Evolutionary conservation across 2,329 filamentous ascomycete genomes (phyloP), one percentile per base, ranked within the genome.

Genomic region (Passalora sequoiae): DNA sequence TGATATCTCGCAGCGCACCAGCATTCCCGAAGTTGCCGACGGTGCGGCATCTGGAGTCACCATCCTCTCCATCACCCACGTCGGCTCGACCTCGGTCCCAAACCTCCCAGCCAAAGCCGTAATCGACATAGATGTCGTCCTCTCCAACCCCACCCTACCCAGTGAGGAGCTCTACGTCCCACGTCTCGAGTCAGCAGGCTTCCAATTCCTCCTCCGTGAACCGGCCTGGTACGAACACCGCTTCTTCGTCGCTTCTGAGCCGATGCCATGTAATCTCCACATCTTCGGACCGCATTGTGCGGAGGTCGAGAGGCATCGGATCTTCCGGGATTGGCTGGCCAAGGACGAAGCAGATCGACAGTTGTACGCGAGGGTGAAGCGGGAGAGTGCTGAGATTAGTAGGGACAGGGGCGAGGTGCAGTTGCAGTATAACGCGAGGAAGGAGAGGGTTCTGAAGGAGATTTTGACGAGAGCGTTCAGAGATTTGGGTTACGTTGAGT

Each of bases 91-190:
- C 20, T 71, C 70, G 38, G 63, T 78, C 5, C 70, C 71, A 0
- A 61, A 59, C 6, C 65, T 78, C 3, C 63, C 70, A 0, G 74
- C 75, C 33, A 77, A 78, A 59, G 62, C 66, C 21, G 60, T 76
- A 35, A 72, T 78, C 35, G 75, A 78, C 54, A 65, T 78, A 20
- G 75, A 77, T 51, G 58, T 77, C 6, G 62, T 69, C 3, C 63
- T 77, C 6, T 36, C 53, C 3, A 30, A 43, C 22, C 46, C 20
- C 33, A 62, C 74, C 36, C 45, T 66, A 17, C 50, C 51, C 8
- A 63, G 68, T 28, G 73, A 77, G 50, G 56, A 49, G 2, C 56
- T 58, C 1, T 76, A 76, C 46, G 69, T 68, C 6, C 53, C 62
- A 2, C 57, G 57, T 3, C 68, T 76, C 3, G 70, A 74, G 51